Percentiles rank a stretch among this genome's conserved stretches.
phyloP scores from a whole-genome alignment of 148 eudicot genomes.

The Cornus controversa region DNA sequence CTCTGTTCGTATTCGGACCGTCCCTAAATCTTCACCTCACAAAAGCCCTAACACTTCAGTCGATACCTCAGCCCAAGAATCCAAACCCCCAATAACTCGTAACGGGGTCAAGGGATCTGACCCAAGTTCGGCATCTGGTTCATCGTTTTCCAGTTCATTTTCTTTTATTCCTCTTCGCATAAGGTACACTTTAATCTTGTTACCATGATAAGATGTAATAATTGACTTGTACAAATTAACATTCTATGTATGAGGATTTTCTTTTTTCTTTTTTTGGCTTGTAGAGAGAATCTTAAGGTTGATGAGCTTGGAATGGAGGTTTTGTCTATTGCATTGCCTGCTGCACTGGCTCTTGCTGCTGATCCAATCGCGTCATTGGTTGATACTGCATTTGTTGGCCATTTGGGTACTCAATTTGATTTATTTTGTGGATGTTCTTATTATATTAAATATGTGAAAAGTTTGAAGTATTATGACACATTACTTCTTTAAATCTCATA shows the following conservation, averaged over 20 bases:
- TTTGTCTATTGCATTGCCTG: conserved; percentile 77
- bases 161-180: conserved; percentile 29
- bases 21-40: conserved; percentile 32
- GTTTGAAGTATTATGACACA: too few species aligned
- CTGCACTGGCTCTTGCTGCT: conserved; percentile 86
- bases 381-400: conserved; percentile 93
- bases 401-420: conserved; percentile 54
- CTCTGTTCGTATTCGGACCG: conserved; percentile 26
- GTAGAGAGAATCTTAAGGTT: conserved; percentile 48
- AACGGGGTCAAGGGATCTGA: conserved; percentile 20
- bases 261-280: conserved; percentile 2
- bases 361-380: conserved; percentile 84
- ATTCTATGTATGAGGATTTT: too few species aligned
- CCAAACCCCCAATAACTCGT: conserved; percentile 10
- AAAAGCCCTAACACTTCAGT: conserved; percentile 15
- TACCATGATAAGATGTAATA: neutral
- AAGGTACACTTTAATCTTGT: conserved; percentile 21
- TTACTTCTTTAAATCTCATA: neutral
- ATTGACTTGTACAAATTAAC: too few species aligned
- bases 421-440: neutral
- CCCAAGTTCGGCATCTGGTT: conserved; percentile 6
- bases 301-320: conserved; percentile 78
- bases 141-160: conserved; percentile 10
- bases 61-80: conserved; percentile 6
- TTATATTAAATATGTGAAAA: neutral